Evolutionary conservation across 768 basidiomycete species (phyloP), one percentile per base, ranked within the genome.

Genomic region (Lactarius hengduanensis): DNA sequence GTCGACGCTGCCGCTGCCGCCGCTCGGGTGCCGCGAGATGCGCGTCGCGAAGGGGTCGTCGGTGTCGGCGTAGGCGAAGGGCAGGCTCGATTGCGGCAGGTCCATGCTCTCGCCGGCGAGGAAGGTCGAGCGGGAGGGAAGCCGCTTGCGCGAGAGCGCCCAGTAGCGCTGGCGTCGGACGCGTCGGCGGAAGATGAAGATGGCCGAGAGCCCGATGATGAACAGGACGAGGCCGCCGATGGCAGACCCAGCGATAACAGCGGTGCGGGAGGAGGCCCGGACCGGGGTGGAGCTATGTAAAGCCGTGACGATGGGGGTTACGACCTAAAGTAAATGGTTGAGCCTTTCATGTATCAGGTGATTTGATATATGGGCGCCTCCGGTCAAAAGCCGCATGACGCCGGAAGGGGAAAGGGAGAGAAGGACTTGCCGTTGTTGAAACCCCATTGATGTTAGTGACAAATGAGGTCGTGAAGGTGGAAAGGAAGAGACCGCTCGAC

Each of bases 61-160:
- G 20, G n/a, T 26, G 10, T 61, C 54, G 20, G 57, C 15, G 4
- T 56, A 38, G 28, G 18, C 30, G 10, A 59, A 45, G 18, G 58
- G 53, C 3, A 57, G 45, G 11, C 7, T 36, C n/a, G 56, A 45
- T 1, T 36, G 34, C 28, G 61, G 47, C 5, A 59, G 34, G 59
- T 71, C 70, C 70, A 69, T 63, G 15, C 61, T 64, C 38, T 71
- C 70, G 1, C 57, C 64, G 0, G 62, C 57, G 30, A 71, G 64
- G 41, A 71, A 69, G 1, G 64, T 57, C 9, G 61, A 28, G 26
- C 65, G 68, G 13, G 70, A 63, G 1, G 64, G 59, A 11, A n/a
- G 60, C 2, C 30, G 60, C 34, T 69, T 65, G n/a, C 57, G 69
- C 6, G 61, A 26, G 40, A 69, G 68, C 9, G 53, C 59, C 47